These are phyloP conservation scores for Strobilomyces confusus DNA, from an alignment of 768 basidiomycete species.

Conservation along the genomic window DNA sequence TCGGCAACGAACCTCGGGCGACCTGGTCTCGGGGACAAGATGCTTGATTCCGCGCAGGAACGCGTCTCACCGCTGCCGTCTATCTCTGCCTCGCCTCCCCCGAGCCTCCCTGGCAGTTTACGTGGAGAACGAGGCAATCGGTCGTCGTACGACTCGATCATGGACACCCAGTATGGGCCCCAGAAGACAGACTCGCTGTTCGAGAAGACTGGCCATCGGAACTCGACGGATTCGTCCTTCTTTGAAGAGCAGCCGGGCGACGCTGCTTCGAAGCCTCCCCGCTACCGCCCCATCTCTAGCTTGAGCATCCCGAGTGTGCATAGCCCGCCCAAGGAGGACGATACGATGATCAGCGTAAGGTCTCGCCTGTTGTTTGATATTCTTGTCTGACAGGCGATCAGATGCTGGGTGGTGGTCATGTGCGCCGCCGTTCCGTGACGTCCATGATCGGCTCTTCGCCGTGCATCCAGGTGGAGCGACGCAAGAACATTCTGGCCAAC, in stretches of 20 bases:
- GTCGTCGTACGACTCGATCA: conserved; percentile 61
- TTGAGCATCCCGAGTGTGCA: conserved; percentile 48
- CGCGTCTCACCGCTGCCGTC: conserved; percentile 53
- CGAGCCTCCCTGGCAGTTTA: conserved; percentile 31
- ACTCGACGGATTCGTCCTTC: conserved; percentile 60
- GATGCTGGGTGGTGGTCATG: conserved; percentile 80
- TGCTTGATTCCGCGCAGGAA: conserved; percentile 64
- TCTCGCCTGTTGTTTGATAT: not conserved
- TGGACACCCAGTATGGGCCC: conserved; percentile 46
- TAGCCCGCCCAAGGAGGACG: conserved; percentile 61
- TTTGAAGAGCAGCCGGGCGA: conserved; percentile 39
- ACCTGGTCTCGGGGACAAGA: conserved; percentile 82
- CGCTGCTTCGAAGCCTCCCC: conserved; percentile 39
- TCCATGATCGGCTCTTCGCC: conserved; percentile 69
- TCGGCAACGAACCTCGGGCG: conserved; percentile 56
- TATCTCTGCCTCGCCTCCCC: conserved; percentile 64
- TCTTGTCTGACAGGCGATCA: conserved; percentile 23
- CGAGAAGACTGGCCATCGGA: conserved; percentile 55
- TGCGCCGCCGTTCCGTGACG: conserved; percentile 63
- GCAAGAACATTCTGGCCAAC: conserved; percentile 42
- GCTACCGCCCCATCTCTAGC: conserved; percentile 64
- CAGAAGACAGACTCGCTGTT: conserved; percentile 51
- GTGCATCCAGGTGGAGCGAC: conserved; percentile 61
- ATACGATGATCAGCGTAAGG: conserved; percentile 78
- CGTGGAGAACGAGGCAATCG: conserved; percentile 29